These are phyloP conservation scores for Scheffersomyces lignosus DNA, from an alignment of 805 yeast genomes.

Conservation along the genomic window DNA sequence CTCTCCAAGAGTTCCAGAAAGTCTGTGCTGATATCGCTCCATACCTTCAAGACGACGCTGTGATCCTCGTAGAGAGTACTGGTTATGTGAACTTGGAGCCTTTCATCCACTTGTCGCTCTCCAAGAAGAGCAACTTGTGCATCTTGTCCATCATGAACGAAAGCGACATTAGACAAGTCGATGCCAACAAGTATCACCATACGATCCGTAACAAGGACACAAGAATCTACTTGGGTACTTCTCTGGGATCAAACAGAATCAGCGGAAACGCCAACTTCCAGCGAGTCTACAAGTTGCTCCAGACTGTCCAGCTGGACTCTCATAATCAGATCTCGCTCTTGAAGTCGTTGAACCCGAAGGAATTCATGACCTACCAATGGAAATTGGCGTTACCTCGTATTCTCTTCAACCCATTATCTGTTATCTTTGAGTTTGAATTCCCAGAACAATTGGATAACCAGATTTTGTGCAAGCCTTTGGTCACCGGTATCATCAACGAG, in stretches of 20 bases:
- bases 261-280: slow-evolving; percentile 16
- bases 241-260: slow-evolving; percentile 14
- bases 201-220: slow-evolving; percentile 40
- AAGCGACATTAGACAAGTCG: slow-evolving; percentile 48
- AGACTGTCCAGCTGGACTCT: slow-evolving; percentile 34
- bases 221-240: slow-evolving; percentile 45
- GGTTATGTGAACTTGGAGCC: slow-evolving; percentile 75
- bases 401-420: slow-evolving; percentile 73
- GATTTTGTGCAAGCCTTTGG: slow-evolving; percentile 81
- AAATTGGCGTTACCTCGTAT: slow-evolving; percentile 76
- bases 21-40: slow-evolving; percentile 24
- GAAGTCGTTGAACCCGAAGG: slow-evolving; percentile 52
- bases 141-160: slow-evolving; percentile 63
- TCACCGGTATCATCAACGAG: slow-evolving; percentile 78
- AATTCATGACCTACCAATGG: slow-evolving; percentile 78
- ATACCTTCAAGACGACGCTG: slow-evolving; percentile 37
- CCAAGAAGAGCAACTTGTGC: slow-evolving; percentile 26
- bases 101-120: slow-evolving; percentile 50
- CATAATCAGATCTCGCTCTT: slow-evolving; percentile 44
- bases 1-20: slow-evolving; percentile 41
- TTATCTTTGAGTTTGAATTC: slow-evolving; percentile 68
- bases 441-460: slow-evolving; percentile 61
- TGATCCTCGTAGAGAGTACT: slow-evolving; percentile 65
- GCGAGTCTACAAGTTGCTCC: slow-evolving; percentile 30
- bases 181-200: slow-evolving; percentile 26